These are phyloP conservation scores for Pichia californica DNA, from an alignment of 805 yeast genomes.

Conservation along the genomic window DNA sequence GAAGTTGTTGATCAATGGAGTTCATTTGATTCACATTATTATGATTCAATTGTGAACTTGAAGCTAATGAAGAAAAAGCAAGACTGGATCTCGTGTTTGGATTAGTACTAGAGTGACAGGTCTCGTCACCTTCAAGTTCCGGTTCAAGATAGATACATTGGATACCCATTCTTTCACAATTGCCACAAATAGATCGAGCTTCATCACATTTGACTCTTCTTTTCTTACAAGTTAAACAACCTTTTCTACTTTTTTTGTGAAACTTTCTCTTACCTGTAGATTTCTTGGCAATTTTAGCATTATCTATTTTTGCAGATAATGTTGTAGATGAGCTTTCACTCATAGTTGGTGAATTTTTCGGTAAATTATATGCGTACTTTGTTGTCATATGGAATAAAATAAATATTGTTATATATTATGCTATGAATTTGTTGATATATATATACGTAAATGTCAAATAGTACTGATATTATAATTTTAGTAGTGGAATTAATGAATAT, in stretches of 20 bases:
- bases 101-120: no score
- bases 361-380: not conserved
- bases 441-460: no score
- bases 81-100: no score
- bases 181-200: constrained; percentile 66
- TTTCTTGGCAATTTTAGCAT: constrained; percentile 26
- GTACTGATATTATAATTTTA: no score
- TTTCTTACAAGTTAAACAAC: constrained; percentile 84
- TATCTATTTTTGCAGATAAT: not conserved
- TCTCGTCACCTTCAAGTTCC: not conserved
- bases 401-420: no score
- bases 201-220: constrained; percentile 94
- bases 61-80: no score
- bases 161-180: constrained; percentile 73
- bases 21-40: constrained; percentile 5
- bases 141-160: constrained; percentile 54
- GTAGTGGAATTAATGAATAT: no score
- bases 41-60: not conserved
- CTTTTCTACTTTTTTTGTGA: constrained; percentile 83
- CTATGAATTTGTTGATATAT: no score
- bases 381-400: constrained; percentile 4
- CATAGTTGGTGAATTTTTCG: not conserved
- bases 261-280: constrained; percentile 75
- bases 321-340: no score
- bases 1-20: no score